Evolutionary conservation across 2,329 filamentous ascomycete species (phyloP).

Genomic region (Microdochium paspali): DNA sequence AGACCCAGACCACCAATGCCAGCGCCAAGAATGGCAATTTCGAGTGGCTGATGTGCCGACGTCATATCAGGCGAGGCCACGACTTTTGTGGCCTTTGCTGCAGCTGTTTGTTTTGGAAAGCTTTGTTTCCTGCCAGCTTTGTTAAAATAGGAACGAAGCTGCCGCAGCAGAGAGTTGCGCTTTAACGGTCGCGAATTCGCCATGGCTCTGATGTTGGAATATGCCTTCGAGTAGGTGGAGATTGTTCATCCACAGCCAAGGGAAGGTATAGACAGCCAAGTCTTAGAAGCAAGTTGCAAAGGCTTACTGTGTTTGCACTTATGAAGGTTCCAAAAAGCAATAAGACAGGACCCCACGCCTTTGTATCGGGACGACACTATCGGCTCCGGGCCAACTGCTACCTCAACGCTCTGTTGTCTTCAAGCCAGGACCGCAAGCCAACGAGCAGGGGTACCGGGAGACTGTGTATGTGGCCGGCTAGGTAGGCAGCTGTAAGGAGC

Average conservation of each 20-base stretch:
- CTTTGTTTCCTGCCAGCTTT: background rate
- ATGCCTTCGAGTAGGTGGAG: background rate
- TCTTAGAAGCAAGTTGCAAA: background rate
- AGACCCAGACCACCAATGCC: slow-evolving; percentile 18
- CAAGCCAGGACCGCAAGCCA: background rate
- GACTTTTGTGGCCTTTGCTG: background rate
- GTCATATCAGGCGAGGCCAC: background rate
- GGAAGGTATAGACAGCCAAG: background rate
- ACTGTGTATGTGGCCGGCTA: background rate
- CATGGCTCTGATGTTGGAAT: background rate
- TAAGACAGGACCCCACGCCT: background rate
- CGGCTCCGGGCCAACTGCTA: background rate
- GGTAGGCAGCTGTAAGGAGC: background rate
- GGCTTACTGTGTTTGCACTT: background rate
- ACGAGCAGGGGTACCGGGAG: background rate
- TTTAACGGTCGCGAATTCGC: background rate
- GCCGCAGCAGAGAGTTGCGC: slow-evolving; percentile 3
- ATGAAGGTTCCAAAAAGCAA: background rate
- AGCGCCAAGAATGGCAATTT: slow-evolving; percentile 16
- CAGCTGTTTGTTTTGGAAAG: slow-evolving; percentile 1
- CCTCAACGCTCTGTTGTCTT: background rate
- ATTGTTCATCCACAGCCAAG: no score
- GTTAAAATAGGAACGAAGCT: slow-evolving; percentile 4
- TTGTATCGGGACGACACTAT: background rate
- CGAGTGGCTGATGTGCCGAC: slow-evolving; percentile 2